Conservation (phyloP, 2,329 filamentous ascomycete species). For the Neospermospora avenae region DNA sequence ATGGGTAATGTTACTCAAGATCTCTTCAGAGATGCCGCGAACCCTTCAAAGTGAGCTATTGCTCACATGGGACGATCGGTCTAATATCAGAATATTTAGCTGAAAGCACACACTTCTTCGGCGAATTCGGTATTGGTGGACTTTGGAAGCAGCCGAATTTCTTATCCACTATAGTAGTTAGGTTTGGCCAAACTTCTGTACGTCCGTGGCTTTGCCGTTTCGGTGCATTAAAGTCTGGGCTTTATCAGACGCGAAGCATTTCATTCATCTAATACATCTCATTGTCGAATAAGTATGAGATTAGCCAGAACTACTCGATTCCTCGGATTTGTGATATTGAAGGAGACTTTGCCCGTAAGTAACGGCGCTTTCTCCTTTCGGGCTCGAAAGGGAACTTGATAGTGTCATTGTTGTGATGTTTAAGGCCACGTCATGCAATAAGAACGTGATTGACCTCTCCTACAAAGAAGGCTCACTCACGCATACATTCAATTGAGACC, state of each 20-base stretch:
- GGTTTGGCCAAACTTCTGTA: background rate
- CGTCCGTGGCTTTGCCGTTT: conserved; percentile 4
- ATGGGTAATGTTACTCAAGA: background rate
- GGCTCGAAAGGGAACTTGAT: no score
- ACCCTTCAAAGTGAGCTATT: background rate
- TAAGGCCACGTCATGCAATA: no score
- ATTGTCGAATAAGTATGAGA: background rate
- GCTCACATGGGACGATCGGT: background rate
- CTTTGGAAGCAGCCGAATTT: background rate
- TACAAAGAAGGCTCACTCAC: no score
- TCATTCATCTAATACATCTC: background rate
- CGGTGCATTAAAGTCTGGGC: background rate
- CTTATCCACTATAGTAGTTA: no score
- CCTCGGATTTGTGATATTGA: background rate
- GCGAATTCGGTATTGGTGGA: background rate
- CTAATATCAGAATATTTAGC: background rate
- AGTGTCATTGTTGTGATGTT: no score
- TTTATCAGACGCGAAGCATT: background rate
- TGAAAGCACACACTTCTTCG: background rate
- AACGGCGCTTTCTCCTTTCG: background rate
- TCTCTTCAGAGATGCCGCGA: background rate
- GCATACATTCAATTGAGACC: no score
- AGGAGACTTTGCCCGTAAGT: background rate
- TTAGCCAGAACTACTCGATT: background rate
- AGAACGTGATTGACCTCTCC: no score